A percentile compares a stretch with the other conserved stretches of the same genome.
phyloP scores from a whole-genome alignment of 2,329 filamentous ascomycete species.

The Ceratocystis variospora region DNA sequence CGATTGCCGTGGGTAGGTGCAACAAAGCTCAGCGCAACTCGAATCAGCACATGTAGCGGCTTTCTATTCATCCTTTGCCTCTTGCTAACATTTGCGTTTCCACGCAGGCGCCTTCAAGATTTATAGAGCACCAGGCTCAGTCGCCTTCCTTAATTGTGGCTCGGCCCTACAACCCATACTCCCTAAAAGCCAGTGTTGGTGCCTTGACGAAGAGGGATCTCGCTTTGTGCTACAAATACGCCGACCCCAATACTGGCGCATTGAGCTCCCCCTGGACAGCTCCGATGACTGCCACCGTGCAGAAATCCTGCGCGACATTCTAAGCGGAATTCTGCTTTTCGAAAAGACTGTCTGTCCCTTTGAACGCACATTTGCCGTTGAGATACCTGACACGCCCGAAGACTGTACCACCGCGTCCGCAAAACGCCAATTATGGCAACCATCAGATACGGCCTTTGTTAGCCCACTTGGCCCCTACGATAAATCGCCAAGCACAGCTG shows the following conservation, averaged over 20 bases:
- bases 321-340: slow-evolving; percentile 64
- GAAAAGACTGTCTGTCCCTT: slow-evolving; percentile 85
- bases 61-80: background rate
- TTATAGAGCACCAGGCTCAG: slow-evolving; percentile 72
- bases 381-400: slow-evolving; percentile 51
- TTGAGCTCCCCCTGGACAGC: slow-evolving; percentile 53
- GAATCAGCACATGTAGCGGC: background rate
- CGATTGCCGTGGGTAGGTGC: slow-evolving; percentile 58
- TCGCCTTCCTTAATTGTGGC: slow-evolving; percentile 78
- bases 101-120: slow-evolving; percentile 57
- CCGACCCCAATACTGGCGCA: slow-evolving; percentile 75
- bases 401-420: background rate
- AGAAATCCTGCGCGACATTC: slow-evolving; percentile 51
- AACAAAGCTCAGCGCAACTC: slow-evolving; percentile 8
- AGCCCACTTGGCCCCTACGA: slow-evolving; percentile 18
- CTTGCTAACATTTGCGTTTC: background rate
- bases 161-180: slow-evolving; percentile 74
- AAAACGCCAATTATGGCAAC: slow-evolving; percentile 11
- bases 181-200: slow-evolving; percentile 87
- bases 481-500: slow-evolving; percentile 11
- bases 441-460: slow-evolving; percentile 12
- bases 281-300: slow-evolving; percentile 51
- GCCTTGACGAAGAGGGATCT: slow-evolving; percentile 66
- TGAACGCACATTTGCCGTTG: slow-evolving; percentile 58
- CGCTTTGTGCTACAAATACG: slow-evolving; percentile 78